Evolutionary conservation across 2,329 filamentous ascomycete species (phyloP), one percentile per base, ranked within the genome.

Genomic region (Chaetomium olivaceum): DNA sequence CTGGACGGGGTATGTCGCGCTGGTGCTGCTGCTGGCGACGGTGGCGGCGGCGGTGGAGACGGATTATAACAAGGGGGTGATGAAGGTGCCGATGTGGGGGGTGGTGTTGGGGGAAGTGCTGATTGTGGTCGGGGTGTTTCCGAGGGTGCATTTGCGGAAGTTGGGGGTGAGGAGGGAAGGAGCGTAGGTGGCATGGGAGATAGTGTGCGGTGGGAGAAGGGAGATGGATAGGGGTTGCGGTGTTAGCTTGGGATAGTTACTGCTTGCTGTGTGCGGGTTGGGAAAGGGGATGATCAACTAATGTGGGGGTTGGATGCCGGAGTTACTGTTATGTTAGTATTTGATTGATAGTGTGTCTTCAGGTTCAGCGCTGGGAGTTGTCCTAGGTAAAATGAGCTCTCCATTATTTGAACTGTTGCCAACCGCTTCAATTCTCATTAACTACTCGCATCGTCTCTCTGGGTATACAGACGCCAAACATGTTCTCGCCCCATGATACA

Each of bases 131-230:
- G 94, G 95, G 0, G 79, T 96, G 19, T 82, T 90, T 65, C 89
- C 93, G 8, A 85, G 94, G 69, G 87, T 97, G 68, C 91, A 92
- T 81, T 87, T 90, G 80, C 84, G 87, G 68, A 98, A 98, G 82
- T 81, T 97, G 65, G 91, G 92, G 16, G 39, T 72, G 54, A 11
- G 21, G 51, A 27, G 25, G 51, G 25, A 14, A 3, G 12, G 25
- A 3, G 12, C 25, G 25, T 54, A 14, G 14, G 27, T 14, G n/a
- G n/a, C n/a, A n/a, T n/a, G n/a, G n/a, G n/a, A 16, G 25, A 8
- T 25, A 12, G 21, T 54, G 27, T 9, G 25, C 1, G 50, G 21
- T 27, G 21, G 21, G 29, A 16, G 25, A 16, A n/a, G 25, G 4
- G 14, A 6, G 14, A 6, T n/a, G 16, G 14, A 4, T 33, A 7